These are phyloP conservation scores for Urochloa ruziziensis DNA, from an alignment of 176 grass and related monocot species.

Conservation along the genomic window DNA sequence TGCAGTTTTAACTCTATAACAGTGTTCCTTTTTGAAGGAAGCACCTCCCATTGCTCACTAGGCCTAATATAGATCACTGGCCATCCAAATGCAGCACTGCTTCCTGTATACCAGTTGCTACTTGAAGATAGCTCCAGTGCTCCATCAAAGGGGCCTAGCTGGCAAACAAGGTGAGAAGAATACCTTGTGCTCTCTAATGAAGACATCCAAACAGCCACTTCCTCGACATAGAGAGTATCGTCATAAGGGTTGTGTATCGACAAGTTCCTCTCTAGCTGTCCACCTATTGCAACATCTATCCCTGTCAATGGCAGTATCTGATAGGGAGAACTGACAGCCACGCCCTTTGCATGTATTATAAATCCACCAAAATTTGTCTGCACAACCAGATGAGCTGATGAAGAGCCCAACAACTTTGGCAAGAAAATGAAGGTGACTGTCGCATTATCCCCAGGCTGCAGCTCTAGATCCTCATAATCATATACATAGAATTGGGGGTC, in stretches of 20 bases:
- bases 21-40: constrained; percentile 45
- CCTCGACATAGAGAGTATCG: constrained; percentile 68
- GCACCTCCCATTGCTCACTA: constrained; percentile 64
- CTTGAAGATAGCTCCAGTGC: constrained; percentile 40
- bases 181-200: constrained; percentile 53
- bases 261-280: constrained; percentile 65
- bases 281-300: constrained; percentile 48
- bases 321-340: constrained; percentile 61
- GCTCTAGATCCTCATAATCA: constrained; percentile 56
- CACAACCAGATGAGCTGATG: constrained; percentile 71
- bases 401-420: constrained; percentile 70
- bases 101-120: constrained; percentile 56
- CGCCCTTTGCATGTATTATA: constrained; percentile 82
- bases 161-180: constrained; percentile 74
- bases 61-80: constrained; percentile 67
- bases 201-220: constrained; percentile 84
- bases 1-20: constrained; percentile 64
- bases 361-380: constrained; percentile 93
- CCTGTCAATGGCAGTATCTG: constrained; percentile 68
- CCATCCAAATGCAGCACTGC: constrained; percentile 42
- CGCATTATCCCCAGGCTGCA: constrained; percentile 70
- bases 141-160: constrained; percentile 33
- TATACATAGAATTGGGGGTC: constrained; percentile 87
- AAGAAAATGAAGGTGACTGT: constrained; percentile 75
- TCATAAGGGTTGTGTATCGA: constrained; percentile 81